phyloP scores from a whole-genome alignment of 441 rosid species.

The Erodium moschatum region DNA sequence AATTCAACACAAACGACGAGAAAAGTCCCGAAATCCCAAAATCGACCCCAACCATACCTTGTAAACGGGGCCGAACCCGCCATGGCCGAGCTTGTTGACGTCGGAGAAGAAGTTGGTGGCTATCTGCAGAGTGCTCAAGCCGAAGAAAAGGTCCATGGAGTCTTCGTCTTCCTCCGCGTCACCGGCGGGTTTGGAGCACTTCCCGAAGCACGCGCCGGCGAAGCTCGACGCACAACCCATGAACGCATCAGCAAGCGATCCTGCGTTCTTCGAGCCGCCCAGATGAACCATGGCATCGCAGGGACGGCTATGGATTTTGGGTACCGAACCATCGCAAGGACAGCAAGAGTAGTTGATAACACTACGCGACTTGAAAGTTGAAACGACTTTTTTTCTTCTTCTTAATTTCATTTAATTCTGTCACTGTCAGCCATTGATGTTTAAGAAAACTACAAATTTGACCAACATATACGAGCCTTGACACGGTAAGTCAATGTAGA shows the following conservation, averaged over 20 bases:
- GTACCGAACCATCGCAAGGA: neutral
- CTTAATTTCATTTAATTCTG: too few relatives aligned
- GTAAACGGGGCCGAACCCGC: constrained; percentile 90
- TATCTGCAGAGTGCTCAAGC: constrained; percentile 46
- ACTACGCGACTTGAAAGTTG: too few relatives aligned
- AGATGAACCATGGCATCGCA: neutral
- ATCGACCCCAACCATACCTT: constrained; percentile 34
- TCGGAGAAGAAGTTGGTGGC: constrained; percentile 79
- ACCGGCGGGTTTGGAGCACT: constrained; percentile 23
- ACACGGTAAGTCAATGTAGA: too few relatives aligned
- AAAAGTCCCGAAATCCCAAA: neutral
- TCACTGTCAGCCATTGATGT: too few relatives aligned
- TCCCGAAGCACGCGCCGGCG: constrained; percentile 27
- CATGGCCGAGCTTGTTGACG: constrained; percentile 64
- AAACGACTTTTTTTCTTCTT: too few relatives aligned
- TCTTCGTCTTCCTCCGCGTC: constrained; percentile 19
- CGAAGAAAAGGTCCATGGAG: constrained; percentile 46
- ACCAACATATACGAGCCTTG: too few relatives aligned
- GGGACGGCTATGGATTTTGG: neutral
- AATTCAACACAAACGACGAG: neutral
- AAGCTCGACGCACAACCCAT: constrained; percentile 31
- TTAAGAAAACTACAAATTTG: too few relatives aligned
- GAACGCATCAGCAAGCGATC: constrained; percentile 13
- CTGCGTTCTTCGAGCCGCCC: neutral
- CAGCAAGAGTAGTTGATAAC: too few relatives aligned